Conservation (phyloP, 768 basidiomycete species). For the Kwoniella pini region DNA sequence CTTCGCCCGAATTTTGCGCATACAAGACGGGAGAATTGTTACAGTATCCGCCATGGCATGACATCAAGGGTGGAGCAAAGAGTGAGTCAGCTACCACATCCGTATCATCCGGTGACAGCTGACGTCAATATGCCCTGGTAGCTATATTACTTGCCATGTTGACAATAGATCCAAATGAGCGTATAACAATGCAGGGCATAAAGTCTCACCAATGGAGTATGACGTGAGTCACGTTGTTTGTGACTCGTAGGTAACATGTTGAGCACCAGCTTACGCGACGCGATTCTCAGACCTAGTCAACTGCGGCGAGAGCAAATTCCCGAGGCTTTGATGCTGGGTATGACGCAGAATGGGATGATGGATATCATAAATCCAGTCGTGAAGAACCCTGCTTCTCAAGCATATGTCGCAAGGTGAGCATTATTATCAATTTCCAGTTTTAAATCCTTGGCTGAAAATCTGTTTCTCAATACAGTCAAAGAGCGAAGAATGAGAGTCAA, state of each 20-base stretch:
- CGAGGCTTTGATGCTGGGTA: constrained; percentile 66
- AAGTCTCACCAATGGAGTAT: constrained; percentile 71
- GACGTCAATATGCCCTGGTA: constrained; percentile 46
- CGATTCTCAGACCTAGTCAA: constrained; percentile 65
- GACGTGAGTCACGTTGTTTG: constrained; percentile 58
- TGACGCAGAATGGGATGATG: constrained; percentile 73
- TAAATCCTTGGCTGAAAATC: not conserved
- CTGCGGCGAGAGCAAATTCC: constrained; percentile 63
- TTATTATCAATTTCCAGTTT: not conserved
- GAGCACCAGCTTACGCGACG: not conserved
- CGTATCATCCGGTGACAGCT: not conserved
- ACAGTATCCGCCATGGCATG: constrained; percentile 74
- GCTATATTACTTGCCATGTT: constrained; percentile 76
- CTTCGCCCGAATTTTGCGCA: constrained; percentile 75
- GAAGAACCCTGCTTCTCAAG: constrained; percentile 26
- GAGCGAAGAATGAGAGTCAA: constrained; percentile 35
- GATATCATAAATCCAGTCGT: constrained; percentile 65
- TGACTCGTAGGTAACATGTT: too few relatives aligned
- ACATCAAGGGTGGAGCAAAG: constrained; percentile 63
- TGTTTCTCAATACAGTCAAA: constrained; percentile 17
- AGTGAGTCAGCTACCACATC: constrained; percentile 57
- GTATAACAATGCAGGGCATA: constrained; percentile 67
- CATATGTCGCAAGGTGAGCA: constrained; percentile 36
- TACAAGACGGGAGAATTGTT: constrained; percentile 76
- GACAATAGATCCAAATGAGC: constrained; percentile 66